A percentile compares a stretch with the other conserved stretches of the same genome.
Conservation (phyloP, 2,329 filamentous ascomycete genomes). For the Pseudogymnoascus sp. region DNA sequence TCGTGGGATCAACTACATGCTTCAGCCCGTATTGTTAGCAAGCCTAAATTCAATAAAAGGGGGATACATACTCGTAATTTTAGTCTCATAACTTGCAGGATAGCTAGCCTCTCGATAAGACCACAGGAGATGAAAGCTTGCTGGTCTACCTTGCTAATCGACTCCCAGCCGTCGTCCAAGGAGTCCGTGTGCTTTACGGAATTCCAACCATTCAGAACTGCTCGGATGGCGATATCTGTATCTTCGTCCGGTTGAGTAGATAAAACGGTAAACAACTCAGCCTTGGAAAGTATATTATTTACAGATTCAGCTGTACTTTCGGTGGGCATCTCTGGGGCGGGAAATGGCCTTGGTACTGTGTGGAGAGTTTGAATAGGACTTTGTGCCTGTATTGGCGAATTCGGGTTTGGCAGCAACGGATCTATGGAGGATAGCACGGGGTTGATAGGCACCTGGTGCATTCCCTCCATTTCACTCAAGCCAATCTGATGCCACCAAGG, state of each 20-base stretch:
- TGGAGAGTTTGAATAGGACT: background rate
- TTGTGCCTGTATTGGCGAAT: background rate
- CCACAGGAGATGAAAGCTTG: background rate
- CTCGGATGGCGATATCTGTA: conserved; percentile 2
- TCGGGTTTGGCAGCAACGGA: background rate
- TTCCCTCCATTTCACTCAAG: background rate
- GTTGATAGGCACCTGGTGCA: background rate
- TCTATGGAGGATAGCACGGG: background rate
- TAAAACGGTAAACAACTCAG: background rate
- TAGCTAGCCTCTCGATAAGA: conserved; percentile 1
- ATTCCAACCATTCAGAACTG: conserved; percentile 4
- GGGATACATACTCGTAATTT: background rate
- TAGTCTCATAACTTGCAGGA: conserved; percentile 1
- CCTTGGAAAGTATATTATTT: background rate
- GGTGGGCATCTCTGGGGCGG: background rate
- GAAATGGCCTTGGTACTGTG: background rate
- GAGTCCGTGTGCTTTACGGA: background rate
- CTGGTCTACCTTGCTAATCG: background rate
- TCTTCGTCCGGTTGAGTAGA: background rate
- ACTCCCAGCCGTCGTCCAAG: background rate
- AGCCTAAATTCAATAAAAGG: background rate
- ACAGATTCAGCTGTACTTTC: background rate
- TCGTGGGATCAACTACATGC: conserved; percentile 5
- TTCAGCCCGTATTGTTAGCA: background rate
- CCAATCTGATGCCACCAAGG: background rate